phyloP scores from a whole-genome alignment of 2,329 filamentous ascomycete genomes.

The Trichoderma lentiforme region DNA sequence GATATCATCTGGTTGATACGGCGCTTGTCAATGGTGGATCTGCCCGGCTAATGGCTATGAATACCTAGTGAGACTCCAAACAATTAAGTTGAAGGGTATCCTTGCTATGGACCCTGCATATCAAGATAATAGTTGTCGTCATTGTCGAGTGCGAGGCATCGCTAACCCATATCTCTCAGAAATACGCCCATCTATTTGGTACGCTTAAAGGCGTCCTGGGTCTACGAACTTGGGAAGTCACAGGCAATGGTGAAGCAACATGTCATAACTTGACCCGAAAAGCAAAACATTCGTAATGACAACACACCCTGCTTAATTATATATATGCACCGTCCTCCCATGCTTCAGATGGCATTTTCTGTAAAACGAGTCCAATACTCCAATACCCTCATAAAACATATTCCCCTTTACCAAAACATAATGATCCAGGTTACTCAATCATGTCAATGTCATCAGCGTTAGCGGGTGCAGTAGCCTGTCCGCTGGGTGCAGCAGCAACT shows the following conservation, averaged over 20 bases:
- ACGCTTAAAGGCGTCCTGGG: background rate
- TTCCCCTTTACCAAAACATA: slow-evolving; percentile 22
- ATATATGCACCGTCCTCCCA: slow-evolving; percentile 4
- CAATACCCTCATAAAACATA: slow-evolving; percentile 20
- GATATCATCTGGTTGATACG: background rate
- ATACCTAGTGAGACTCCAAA: background rate
- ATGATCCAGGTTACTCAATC: slow-evolving; percentile 52
- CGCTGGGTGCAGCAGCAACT: slow-evolving; percentile 32
- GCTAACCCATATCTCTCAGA: background rate
- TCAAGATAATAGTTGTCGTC: background rate
- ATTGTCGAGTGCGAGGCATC: background rate
- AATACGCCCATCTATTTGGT: background rate
- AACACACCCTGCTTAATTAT: slow-evolving; percentile 13
- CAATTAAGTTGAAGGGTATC: background rate
- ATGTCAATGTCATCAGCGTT: slow-evolving; percentile 63
- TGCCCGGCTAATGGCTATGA: background rate
- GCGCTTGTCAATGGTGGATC: background rate
- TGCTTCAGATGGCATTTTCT: slow-evolving; percentile 9
- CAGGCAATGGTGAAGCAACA: background rate
- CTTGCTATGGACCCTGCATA: background rate
- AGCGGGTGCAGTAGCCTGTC: slow-evolving; percentile 28
- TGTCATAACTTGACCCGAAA: slow-evolving; percentile 1
- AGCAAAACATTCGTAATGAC: slow-evolving; percentile 7
- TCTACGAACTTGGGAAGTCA: background rate
- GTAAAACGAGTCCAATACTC: slow-evolving; percentile 3